phyloP scores from a whole-genome alignment of 2,329 filamentous ascomycete genomes.

The Phymatotrichopsis omnivora region DNA sequence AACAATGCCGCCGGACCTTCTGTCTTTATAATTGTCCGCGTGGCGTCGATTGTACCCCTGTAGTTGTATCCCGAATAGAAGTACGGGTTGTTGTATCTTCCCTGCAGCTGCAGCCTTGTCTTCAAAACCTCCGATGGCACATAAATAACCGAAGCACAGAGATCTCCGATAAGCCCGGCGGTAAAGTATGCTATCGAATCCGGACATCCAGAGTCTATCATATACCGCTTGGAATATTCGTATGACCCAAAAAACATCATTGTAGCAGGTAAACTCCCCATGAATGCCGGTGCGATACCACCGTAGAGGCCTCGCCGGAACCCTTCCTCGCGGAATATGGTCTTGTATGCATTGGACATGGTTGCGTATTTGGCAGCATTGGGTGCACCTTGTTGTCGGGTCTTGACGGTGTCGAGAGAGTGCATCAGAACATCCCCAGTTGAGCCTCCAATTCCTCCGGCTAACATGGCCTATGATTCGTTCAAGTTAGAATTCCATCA shows the following conservation, averaged over 20 bases:
- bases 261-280: slow-evolving; percentile 88
- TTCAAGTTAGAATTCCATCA: too few species aligned
- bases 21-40: slow-evolving; percentile 67
- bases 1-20: slow-evolving; percentile 84
- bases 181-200: slow-evolving; percentile 76
- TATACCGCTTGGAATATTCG: slow-evolving; percentile 81
- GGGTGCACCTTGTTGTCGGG: slow-evolving; percentile 90
- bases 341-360: slow-evolving; percentile 81
- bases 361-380: slow-evolving; percentile 88
- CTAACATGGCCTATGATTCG: slow-evolving; percentile 63
- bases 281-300: slow-evolving; percentile 81
- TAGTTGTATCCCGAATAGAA: slow-evolving; percentile 97
- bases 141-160: slow-evolving; percentile 85
- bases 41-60: slow-evolving; percentile 70
- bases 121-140: slow-evolving; percentile 94
- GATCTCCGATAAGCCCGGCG: slow-evolving; percentile 83
- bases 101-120: slow-evolving; percentile 90
- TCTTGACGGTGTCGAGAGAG: slow-evolving; percentile 97
- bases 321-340: slow-evolving; percentile 87
- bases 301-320: slow-evolving; percentile 77
- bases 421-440: slow-evolving; percentile 98
- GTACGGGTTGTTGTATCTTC: slow-evolving; percentile 86
- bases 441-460: slow-evolving; percentile 82
- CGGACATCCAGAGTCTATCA: slow-evolving; percentile 76
- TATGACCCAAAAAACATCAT: slow-evolving; percentile 94